Conservation (phyloP, 2,329 filamentous ascomycete genomes). For the Graphiopsis chlorocephala region DNA sequence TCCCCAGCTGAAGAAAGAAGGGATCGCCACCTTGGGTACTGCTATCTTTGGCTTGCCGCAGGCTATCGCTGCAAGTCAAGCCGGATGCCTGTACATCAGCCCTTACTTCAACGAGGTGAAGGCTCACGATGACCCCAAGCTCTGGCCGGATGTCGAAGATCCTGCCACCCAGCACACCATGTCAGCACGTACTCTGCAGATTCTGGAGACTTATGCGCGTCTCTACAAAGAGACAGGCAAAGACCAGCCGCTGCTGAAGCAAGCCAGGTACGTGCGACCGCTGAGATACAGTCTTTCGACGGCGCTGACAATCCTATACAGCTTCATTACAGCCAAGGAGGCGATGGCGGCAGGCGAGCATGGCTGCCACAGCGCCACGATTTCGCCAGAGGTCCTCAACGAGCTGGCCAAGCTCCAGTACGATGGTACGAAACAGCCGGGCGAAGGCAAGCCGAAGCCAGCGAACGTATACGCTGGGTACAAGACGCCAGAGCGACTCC, state of each 20-base stretch:
- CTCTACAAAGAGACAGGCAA: slow-evolving; percentile 1
- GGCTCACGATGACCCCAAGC: slow-evolving; percentile 45
- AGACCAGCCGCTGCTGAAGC: slow-evolving; percentile 39
- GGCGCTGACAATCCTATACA: slow-evolving; percentile 52
- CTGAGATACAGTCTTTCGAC: not conserved
- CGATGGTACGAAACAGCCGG: slow-evolving; percentile 20
- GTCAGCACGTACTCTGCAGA: slow-evolving; percentile 22
- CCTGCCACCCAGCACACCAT: slow-evolving; percentile 21
- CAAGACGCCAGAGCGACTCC: slow-evolving; percentile 18
- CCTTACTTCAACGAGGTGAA: slow-evolving; percentile 64
- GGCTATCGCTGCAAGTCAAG: slow-evolving; percentile 56
- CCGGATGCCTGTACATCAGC: slow-evolving; percentile 60
- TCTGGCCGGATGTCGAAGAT: slow-evolving; percentile 20
- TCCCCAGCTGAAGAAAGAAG: slow-evolving; percentile 49
- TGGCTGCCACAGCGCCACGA: slow-evolving; percentile 58
- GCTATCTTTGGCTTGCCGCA: slow-evolving; percentile 63
- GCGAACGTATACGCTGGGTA: slow-evolving; percentile 18
- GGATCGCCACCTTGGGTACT: slow-evolving; percentile 60
- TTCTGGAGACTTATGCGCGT: slow-evolving; percentile 21
- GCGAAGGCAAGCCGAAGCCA: slow-evolving; percentile 21
- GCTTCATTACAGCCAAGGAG: slow-evolving; percentile 56
- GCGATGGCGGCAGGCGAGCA: slow-evolving; percentile 53
- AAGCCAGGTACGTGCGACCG: slow-evolving; percentile 17
- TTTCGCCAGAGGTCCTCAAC: slow-evolving; percentile 53
- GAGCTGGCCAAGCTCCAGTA: slow-evolving; percentile 28